Conservation (phyloP, 2,329 filamentous ascomycete genomes). For the Cucurbitaria berberidis region DNA sequence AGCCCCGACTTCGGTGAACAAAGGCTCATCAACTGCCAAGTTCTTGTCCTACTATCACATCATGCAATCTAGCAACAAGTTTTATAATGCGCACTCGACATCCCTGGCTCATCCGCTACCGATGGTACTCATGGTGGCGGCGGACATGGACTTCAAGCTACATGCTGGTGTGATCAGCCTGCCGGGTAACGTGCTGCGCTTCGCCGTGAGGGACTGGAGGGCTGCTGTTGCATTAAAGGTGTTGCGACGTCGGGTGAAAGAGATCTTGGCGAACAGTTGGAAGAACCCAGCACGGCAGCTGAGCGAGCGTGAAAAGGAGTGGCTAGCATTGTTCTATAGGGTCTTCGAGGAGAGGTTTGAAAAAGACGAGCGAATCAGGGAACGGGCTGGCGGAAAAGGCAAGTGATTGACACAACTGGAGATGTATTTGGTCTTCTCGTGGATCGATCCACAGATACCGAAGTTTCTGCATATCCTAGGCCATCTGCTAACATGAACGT, state of each 20-base stretch:
- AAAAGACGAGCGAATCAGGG: constrained; percentile 41
- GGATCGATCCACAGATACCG: neutral
- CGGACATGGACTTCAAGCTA: constrained; percentile 82
- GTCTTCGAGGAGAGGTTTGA: constrained; percentile 41
- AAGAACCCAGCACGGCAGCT: constrained; percentile 56
- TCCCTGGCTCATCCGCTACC: constrained; percentile 81
- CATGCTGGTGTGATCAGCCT: constrained; percentile 86
- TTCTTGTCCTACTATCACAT: constrained; percentile 97
- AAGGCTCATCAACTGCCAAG: constrained; percentile 63
- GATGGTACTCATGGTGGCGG: constrained; percentile 75
- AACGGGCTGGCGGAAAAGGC: constrained; percentile 35
- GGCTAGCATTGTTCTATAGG: constrained; percentile 48
- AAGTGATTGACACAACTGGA: constrained; percentile 20
- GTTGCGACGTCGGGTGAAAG: constrained; percentile 73
- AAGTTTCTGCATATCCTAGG: neutral
- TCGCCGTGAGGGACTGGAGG: constrained; percentile 87
- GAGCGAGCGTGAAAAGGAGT: constrained; percentile 49
- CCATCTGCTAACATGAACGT: neutral
- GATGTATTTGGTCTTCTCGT: neutral
- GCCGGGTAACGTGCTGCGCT: constrained; percentile 85
- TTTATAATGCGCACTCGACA: constrained; percentile 78
- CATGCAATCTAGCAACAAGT: constrained; percentile 84
- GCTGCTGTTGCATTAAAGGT: constrained; percentile 87
- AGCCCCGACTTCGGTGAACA: constrained; percentile 89
- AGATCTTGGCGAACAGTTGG: constrained; percentile 75